Evolutionary conservation across 1,284 basidiomycete genomes (phyloP).

Genomic region (Vanrija sp.): DNA sequence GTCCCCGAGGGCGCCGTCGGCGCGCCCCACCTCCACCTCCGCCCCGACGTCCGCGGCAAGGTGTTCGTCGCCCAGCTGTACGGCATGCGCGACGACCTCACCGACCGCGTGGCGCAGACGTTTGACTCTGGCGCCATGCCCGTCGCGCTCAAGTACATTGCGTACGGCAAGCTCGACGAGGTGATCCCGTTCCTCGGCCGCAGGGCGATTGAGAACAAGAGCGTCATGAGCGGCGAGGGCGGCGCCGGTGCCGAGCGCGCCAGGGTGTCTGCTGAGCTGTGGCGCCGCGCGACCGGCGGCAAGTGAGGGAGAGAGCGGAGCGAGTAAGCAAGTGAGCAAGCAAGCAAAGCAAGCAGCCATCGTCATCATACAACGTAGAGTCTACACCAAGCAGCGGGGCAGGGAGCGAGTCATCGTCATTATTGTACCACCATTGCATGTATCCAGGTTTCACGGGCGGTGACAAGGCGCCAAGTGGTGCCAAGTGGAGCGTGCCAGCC

Average conservation of each 20-base stretch:
- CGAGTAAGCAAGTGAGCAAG: too few relatives aligned
- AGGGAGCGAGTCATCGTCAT: too few relatives aligned
- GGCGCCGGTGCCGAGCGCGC: slow-evolving; percentile 57
- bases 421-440: too few relatives aligned
- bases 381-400: too few relatives aligned
- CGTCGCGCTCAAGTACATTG: slow-evolving; percentile 76
- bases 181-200: slow-evolving; percentile 71
- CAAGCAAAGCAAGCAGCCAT: too few relatives aligned
- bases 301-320: too few relatives aligned
- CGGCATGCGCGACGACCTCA: slow-evolving; percentile 81
- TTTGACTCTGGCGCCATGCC: slow-evolving; percentile 58
- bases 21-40: slow-evolving; percentile 4
- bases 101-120: slow-evolving; percentile 61
- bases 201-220: slow-evolving; percentile 74
- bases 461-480: too few relatives aligned
- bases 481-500: too few relatives aligned
- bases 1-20: background rate
- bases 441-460: too few relatives aligned
- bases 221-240: slow-evolving; percentile 58
- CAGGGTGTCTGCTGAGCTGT: slow-evolving; percentile 18
- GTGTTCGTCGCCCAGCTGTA: slow-evolving; percentile 78
- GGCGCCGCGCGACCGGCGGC: slow-evolving; percentile 6
- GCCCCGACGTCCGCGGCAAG: slow-evolving; percentile 51
- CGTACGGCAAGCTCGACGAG: slow-evolving; percentile 74
- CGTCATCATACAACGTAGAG: too few relatives aligned